Conservation (phyloP, 345 rosid genomes). For the Linum trigynum region DNA sequence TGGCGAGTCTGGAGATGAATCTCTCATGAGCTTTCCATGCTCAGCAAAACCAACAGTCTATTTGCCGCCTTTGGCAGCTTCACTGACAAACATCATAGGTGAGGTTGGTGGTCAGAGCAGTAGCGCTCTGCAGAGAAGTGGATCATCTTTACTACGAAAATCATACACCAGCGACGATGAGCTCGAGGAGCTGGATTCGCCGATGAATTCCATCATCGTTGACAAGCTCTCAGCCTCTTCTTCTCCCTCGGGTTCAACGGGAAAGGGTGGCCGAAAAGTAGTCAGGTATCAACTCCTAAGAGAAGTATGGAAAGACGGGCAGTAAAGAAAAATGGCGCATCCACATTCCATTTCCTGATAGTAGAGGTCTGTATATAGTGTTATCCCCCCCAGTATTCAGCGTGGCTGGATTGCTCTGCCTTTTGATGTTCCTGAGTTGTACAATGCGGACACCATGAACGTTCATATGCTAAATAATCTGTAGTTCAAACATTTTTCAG, state of each 20-base stretch:
- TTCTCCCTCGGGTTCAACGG: slow-evolving; percentile 26
- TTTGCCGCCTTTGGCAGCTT: slow-evolving; percentile 52
- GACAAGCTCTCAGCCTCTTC: slow-evolving; percentile 33
- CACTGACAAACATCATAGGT: slow-evolving; percentile 40
- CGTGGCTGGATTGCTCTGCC: no score
- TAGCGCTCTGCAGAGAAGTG: slow-evolving; percentile 30
- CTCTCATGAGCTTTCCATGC: slow-evolving; percentile 44
- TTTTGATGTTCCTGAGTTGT: no score
- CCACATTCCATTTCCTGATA: background rate
- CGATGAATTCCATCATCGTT: slow-evolving; percentile 39
- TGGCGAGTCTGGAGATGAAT: slow-evolving; percentile 37
- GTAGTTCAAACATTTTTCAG: background rate
- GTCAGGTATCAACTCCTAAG: slow-evolving; percentile 65
- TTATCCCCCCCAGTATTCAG: no score
- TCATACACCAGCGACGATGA: slow-evolving; percentile 83
- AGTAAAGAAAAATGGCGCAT: slow-evolving; percentile 10
- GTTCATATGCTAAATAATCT: no score
- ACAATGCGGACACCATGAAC: no score
- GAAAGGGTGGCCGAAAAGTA: slow-evolving; percentile 38
- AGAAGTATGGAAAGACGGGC: slow-evolving; percentile 59
- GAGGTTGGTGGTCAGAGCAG: slow-evolving; percentile 33
- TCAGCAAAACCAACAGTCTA: slow-evolving; percentile 46
- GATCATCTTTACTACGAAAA: slow-evolving; percentile 51
- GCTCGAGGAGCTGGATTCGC: slow-evolving; percentile 74
- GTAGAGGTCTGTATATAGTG: no score